Conservation (phyloP, 2,329 filamentous ascomycete species). For the Bipolaris zeicola region DNA sequence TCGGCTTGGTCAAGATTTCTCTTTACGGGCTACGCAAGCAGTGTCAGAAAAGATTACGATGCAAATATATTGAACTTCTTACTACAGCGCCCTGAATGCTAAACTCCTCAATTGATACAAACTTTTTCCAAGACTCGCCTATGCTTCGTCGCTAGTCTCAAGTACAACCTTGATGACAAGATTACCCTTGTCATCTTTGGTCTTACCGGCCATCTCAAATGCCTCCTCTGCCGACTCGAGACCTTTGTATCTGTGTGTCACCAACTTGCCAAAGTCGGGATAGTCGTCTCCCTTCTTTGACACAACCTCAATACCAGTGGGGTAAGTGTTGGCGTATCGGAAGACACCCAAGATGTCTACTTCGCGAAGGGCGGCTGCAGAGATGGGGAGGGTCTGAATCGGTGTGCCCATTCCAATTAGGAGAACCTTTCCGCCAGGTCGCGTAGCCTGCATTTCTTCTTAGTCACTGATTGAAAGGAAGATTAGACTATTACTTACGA, state of each 20-base stretch:
- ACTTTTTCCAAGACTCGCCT: constrained; percentile 21
- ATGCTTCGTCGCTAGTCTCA: constrained; percentile 48
- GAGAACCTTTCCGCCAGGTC: constrained; percentile 72
- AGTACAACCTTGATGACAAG: constrained; percentile 74
- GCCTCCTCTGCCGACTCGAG: constrained; percentile 66
- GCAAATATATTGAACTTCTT: neutral
- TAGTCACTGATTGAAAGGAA: neutral
- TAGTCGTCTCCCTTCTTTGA: constrained; percentile 55
- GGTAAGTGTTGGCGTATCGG: constrained; percentile 77
- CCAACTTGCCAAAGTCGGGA: constrained; percentile 70
- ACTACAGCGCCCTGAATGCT: neutral
- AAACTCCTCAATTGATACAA: neutral
- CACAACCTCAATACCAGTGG: constrained; percentile 68
- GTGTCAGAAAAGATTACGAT: neutral
- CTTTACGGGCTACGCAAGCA: neutral
- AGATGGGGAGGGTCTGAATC: constrained; percentile 74
- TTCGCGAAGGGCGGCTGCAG: constrained; percentile 73
- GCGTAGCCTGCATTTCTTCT: constrained; percentile 55
- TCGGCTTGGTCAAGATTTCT: neutral
- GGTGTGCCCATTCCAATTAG: constrained; percentile 82
- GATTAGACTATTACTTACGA: constrained; percentile 50
- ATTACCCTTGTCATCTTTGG: constrained; percentile 69
- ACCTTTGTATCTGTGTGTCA: constrained; percentile 74
- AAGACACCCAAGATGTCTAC: constrained; percentile 81
- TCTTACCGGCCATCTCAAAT: constrained; percentile 73